Base-by-base conservation (phyloP, 768 basidiomycete genomes). In the Suillus clintonianus region DNA sequence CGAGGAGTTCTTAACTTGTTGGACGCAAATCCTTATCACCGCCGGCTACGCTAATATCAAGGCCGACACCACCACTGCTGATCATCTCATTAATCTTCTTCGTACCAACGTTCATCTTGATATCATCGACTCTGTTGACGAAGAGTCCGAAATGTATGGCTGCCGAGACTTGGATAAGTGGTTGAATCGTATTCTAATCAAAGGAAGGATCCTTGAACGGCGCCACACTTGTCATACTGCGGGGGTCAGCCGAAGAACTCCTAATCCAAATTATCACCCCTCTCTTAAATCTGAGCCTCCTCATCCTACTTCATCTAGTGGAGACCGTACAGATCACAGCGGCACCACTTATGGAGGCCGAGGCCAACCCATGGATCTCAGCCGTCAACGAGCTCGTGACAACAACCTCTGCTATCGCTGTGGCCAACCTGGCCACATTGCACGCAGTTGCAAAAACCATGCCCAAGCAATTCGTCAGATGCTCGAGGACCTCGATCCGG, bases 301-400 rank as follows among this genome's bases (percentile, higher is more conserved):
- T 27, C 34, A 7, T 7, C 34, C 34, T 36, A 8, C 34, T 7
- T 5, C 34, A 36, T 36, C 34, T 36, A 8, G 4, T n/a, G 24
- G 22, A 22, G 43, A 59, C 30, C 27, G 61, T 2, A 19, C 10
- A 3, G 57, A 65, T 42, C 17, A 24, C 1, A 64, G 58, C 14
- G 64, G 68, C 2, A 41, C 59, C 9, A 64, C 62, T 5, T 69
- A 42, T 11, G 51, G 51, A 3, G 69, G 69, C 5, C 63, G 53
- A 5, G 69, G 69, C 10, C 67, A 70, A 41, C 67, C 63, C 17
- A 70, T 68, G 67, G 69, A 70, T 34, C 17, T 70, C 1, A 61
- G 63, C 37, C 37, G 37, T 37, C 37, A 37, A 37, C 57, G 45
- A 5, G 55, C 62, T 17, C 58, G 64, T 41, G 3, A 41, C 3